Conservation (phyloP, 2,329 filamentous ascomycete genomes). For the Thielaviopsis populi region DNA sequence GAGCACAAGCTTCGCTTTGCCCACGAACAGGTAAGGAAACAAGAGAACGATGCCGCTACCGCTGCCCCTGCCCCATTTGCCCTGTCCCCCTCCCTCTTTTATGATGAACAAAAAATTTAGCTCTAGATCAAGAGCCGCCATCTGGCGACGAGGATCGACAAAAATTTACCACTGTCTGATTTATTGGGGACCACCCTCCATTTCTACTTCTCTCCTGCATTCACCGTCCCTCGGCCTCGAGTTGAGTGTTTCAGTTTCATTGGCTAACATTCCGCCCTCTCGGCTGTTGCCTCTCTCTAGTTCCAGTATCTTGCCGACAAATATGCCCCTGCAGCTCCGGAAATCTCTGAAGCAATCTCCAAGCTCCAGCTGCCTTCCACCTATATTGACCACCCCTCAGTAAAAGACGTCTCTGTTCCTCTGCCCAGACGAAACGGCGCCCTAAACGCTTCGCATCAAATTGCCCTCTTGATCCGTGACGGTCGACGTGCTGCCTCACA, state of each 20-base stretch:
- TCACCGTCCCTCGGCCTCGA: neutral
- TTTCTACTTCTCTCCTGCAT: conserved; percentile 6
- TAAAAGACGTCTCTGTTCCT: conserved; percentile 38
- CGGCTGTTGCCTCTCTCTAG: conserved; percentile 24
- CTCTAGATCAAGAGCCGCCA: conserved; percentile 69
- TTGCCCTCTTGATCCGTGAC: conserved; percentile 49
- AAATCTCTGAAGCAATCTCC: conserved; percentile 50
- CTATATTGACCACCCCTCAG: conserved; percentile 32
- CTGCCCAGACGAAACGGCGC: conserved; percentile 34
- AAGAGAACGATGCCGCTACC: neutral
- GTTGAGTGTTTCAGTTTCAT: neutral
- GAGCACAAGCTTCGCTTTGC: conserved; percentile 53
- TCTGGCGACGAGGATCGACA: conserved; percentile 47
- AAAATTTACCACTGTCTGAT: conserved; percentile 31
- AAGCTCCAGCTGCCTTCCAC: conserved; percentile 47
- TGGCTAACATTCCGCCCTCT: conserved; percentile 8
- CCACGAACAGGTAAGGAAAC: conserved; percentile 46
- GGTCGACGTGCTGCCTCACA: conserved; percentile 43
- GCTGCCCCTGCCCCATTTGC: neutral
- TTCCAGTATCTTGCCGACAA: conserved; percentile 52
- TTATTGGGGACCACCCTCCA: conserved; percentile 8
- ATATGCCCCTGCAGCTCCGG: conserved; percentile 48
- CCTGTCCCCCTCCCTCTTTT: conserved; percentile 7
- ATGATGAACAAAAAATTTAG: conserved; percentile 43
- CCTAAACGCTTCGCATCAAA: conserved; percentile 38